A percentile compares a stretch with the other conserved stretches of the same genome.
Evolutionary conservation across 2,329 filamentous ascomycete species (phyloP).

Genomic region (Tricladium varicosporioides): DNA sequence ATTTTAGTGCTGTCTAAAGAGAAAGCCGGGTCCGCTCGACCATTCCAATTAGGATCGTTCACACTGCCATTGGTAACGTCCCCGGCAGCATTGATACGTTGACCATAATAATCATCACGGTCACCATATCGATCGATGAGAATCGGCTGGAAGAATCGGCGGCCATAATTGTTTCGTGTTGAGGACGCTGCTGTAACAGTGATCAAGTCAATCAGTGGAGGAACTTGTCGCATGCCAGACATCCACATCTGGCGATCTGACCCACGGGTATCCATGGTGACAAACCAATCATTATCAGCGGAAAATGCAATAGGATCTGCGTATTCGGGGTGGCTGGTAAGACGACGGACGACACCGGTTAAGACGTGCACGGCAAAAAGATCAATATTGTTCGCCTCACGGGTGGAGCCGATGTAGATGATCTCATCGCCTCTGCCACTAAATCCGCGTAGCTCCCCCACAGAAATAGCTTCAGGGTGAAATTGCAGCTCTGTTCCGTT

Average conservation of each 20-base stretch:
- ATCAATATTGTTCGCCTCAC: slow-evolving; percentile 45
- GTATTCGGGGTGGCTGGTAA: slow-evolving; percentile 45
- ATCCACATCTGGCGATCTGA: slow-evolving; percentile 42
- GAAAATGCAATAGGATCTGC: slow-evolving; percentile 43
- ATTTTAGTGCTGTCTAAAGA: slow-evolving; percentile 43
- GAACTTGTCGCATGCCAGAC: slow-evolving; percentile 35
- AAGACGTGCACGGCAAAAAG: slow-evolving; percentile 41
- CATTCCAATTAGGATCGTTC: slow-evolving; percentile 49
- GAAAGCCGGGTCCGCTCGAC: slow-evolving; percentile 42
- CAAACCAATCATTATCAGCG: slow-evolving; percentile 42
- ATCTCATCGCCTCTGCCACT: slow-evolving; percentile 36
- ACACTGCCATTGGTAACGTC: slow-evolving; percentile 36
- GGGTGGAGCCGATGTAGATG: slow-evolving; percentile 38
- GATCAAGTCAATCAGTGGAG: slow-evolving; percentile 30
- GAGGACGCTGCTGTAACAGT: slow-evolving; percentile 28
- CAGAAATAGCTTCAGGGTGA: slow-evolving; percentile 33
- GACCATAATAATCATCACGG: slow-evolving; percentile 43
- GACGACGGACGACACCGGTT: slow-evolving; percentile 41
- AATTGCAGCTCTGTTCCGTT: slow-evolving; percentile 26
- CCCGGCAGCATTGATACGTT: slow-evolving; percentile 40
- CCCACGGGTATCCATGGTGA: slow-evolving; percentile 44
- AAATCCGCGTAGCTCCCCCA: slow-evolving; percentile 47
- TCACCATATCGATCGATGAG: slow-evolving; percentile 45
- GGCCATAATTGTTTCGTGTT: slow-evolving; percentile 44
- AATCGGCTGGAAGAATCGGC: slow-evolving; percentile 46